Base-by-base conservation (phyloP, 805 yeast species). In the Candida ponderosae region DNA sequence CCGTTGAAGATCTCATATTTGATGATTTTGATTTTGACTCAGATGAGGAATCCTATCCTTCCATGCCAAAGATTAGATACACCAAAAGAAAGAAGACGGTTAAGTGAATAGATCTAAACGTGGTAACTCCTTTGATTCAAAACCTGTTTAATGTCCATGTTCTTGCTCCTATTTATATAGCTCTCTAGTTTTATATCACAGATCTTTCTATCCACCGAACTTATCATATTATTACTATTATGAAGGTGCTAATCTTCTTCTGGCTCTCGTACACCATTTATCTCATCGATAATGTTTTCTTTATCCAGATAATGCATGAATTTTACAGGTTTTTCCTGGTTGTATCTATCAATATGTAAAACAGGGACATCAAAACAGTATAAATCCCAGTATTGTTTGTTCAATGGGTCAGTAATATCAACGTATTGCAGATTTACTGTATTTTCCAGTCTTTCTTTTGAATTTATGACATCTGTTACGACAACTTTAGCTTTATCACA, bases 311-410 rank as follows among this genome's bases (percentile, higher is more conserved):
- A 67, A 57, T 83, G 90, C 81, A 82, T 81, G 51, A 78, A 75
- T 48, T 76, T 78, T 5, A 70, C 67, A 3, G 79, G 69, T 33
- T 70, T 64, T 26, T 50, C 60, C 36, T 68, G 70, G 6, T 53
- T 56, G 1, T 52, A 60, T 40, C 77, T 63, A 46, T 78, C 79
- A 8, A 83, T 65, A 53, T 83, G 89, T 31, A 83, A 51, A 0
- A 83, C 94, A 0, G 94, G 94, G 6, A 83, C 81, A 51, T 83
- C 94, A 53, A 76, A 81, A 47, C 88, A 76, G 46, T 82, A 83
- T 42, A 68, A 65, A 36, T 81, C 84, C 68, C 78, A 81, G 79
- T 86, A 81, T 34, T 67, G 62, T 34, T 70, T 62, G 49, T 82
- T 79, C 37, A 70, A 69, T 0, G 76, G 75, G 20, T 67, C 62